Evolutionary conservation across 257 asterid genomes (phyloP), one percentile per base, ranked within the genome.

Genomic region (Gentiana dahurica): DNA sequence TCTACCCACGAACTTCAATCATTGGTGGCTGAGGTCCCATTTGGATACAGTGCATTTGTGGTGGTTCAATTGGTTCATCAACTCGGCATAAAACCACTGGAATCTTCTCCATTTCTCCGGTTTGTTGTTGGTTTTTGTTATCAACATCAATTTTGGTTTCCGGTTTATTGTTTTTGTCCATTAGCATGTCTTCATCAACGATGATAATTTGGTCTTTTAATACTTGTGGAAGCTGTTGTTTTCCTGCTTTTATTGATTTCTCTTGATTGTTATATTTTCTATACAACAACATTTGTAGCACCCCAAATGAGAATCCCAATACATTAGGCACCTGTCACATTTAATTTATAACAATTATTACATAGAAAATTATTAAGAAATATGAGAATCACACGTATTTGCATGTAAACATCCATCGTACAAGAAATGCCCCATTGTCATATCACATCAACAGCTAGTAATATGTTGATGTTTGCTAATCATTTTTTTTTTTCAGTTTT

Each of bases 251-350:
- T 1, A 41, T 63, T 1, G 11, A 53, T 59, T 70, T 68, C 36
- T 55, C 60, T 32, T 49, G 53, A 6, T 77, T 72, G 61, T 58
- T 79, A 77, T 83, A 83, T 8, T 65, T 68, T 2, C 70, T 56
- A 54, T 86, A 86, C 1, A 86, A 66, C 35, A 64, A 50, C 83
- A 80, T 86, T 62, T 80, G 93, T 5, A 78, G 45, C 13, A 86
- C 41, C 3, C 93, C 92, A 8, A 86, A 80, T 65, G 59, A 49
- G 65, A 86, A 85, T 2, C 95, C 92, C 54, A 82, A 63, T 50
- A 85, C 82, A 51, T 85, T 85, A 12, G 93, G 93, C 68, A 79
- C 70, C 93, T 82, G 53, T 49, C 8, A 1, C 45, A 2, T 2
- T 43, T n/a, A 35, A 0, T 6, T n/a, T 2, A 6, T 1, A 3